Evolutionary conservation across 257 asterid species (phyloP).

Genomic region (Nicotiana paniculata): DNA sequence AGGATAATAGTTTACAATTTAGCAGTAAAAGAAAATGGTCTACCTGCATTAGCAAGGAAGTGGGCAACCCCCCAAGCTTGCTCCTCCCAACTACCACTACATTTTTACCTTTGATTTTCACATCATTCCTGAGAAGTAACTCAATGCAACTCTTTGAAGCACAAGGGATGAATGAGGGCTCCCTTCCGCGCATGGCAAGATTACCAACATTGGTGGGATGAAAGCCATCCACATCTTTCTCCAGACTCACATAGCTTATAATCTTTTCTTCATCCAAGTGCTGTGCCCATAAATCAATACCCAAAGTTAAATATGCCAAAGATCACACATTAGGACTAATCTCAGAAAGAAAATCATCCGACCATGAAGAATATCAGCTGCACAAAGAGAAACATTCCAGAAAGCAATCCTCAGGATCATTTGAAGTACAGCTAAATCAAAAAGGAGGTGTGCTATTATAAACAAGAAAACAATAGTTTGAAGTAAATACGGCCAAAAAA

Average conservation of each 20-base stretch:
- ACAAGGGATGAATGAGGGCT: constrained; percentile 26
- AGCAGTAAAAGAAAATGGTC: neutral
- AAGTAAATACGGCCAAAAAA: neutral
- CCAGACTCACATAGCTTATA: constrained; percentile 13
- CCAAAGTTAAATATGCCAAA: neutral
- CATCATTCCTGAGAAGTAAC: constrained; percentile 20
- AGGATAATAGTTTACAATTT: neutral
- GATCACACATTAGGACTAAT: neutral
- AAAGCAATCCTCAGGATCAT: neutral
- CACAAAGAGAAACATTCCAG: neutral
- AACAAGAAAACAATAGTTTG: neutral
- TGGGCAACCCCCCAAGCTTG: constrained; percentile 22
- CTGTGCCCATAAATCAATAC: neutral
- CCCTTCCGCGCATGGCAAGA: constrained; percentile 20
- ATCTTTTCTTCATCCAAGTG: constrained; percentile 25
- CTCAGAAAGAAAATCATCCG: neutral
- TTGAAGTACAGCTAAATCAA: neutral
- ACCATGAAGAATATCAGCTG: neutral
- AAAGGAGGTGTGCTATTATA: neutral
- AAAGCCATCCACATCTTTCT: constrained; percentile 29
- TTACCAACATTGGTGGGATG: constrained; percentile 24
- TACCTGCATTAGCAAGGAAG: constrained; percentile 27
- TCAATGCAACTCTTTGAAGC: constrained; percentile 26
- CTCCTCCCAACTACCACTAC: constrained; percentile 31
- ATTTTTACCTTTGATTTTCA: constrained; percentile 17